Evolutionary conservation across 805 yeast species (phyloP), one percentile per base, ranked within the genome.

Genomic region (Saccharomyces cerevisiae): DNA sequence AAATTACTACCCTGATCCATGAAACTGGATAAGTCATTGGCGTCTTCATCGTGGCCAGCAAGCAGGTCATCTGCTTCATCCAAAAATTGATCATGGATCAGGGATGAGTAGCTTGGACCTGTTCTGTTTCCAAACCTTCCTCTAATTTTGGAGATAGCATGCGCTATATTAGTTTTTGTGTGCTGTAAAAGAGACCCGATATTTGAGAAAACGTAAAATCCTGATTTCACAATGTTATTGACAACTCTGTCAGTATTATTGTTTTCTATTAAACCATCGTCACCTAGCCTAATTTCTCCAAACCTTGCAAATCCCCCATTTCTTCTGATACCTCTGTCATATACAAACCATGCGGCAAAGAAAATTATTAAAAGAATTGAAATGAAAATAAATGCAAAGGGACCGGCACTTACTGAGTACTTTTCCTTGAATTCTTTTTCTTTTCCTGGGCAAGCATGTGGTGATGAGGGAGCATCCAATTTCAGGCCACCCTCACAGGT

Each of bases 371-470:
- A 55, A 14, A 95, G 92, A 17, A 86, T 61, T 17, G 43, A 5
- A 8, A 80, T 61, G 21, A 88, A 70, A 2, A 86, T 75, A 30
- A 81, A 53, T 49, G 81, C 70, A 54, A 85, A 67, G 13, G 80
- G 76, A 22, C 76, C 71, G 0, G 89, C 85, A 11, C 74, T 78
- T 3, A 87, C 82, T 28, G 74, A 73, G 57, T 82, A 79, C 50
- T 79, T 74, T 55, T 76, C 71, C 31, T 71, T 67, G 53, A 81
- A 90, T 60, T 89, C 84, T 10, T 72, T 69, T 57, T 84, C 83
- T 62, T 83, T 87, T 1, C 98, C 98, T 4, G 98, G 97, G 69
- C 99, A 94, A 6, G 97, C 80, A 53, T 73, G 77, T 2, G 86
- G 76, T 21, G 73, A 77, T 68, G 83, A 79, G 2, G 62, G 52